These are phyloP conservation scores for Madurella fahalii DNA, from an alignment of 2,329 filamentous ascomycete genomes.

Conservation along the genomic window DNA sequence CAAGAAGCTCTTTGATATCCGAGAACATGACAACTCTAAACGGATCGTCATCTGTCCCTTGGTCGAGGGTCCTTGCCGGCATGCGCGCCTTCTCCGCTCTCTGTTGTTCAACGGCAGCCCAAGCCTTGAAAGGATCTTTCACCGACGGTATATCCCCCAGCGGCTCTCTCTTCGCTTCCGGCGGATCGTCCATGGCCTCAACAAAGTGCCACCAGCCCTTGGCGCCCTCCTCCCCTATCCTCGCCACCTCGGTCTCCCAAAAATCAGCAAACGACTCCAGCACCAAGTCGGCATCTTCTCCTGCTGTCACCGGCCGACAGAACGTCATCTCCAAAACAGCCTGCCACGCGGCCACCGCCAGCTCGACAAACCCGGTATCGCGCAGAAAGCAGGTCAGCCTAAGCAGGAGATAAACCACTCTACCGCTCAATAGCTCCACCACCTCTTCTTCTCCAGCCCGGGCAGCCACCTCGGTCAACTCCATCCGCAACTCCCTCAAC, in stretches of 20 bases:
- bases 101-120: conserved; percentile 52
- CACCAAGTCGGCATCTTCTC: conserved; percentile 24
- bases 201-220: conserved; percentile 64
- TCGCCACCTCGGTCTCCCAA: conserved; percentile 79
- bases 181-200: conserved; percentile 37
- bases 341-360: conserved; percentile 79
- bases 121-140: conserved; percentile 47
- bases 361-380: conserved; percentile 74
- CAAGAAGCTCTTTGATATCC: conserved; percentile 65
- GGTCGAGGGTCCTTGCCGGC: conserved; percentile 72
- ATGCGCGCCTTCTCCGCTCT: conserved; percentile 46
- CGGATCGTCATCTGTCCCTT: conserved; percentile 72
- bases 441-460: conserved; percentile 8
- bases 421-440: conserved; percentile 32
- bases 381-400: conserved; percentile 69
- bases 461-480: conserved; percentile 5
- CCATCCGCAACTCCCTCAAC: conserved; percentile 3
- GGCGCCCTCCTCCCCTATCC: conserved; percentile 70
- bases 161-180: conserved; percentile 34
- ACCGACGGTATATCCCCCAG: conserved; percentile 27
- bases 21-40: conserved; percentile 76
- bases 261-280: conserved; percentile 60
- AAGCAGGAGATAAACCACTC: conserved; percentile 66
- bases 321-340: conserved; percentile 69
- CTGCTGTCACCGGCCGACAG: conserved; percentile 45